Evolutionary conservation across 345 rosid species (phyloP).

Genomic region (Dipteronia dyeriana): DNA sequence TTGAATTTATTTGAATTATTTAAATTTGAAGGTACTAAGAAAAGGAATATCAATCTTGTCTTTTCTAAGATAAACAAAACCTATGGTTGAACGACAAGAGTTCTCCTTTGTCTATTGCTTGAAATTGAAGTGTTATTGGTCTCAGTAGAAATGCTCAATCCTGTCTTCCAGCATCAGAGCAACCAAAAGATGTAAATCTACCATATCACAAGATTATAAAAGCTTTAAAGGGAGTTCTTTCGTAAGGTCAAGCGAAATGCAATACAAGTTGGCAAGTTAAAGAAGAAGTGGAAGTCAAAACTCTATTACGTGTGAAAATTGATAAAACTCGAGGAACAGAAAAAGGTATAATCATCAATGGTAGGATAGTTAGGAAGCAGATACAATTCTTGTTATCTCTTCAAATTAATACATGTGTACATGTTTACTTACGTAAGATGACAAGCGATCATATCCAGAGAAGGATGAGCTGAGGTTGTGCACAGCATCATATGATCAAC

Average conservation of each 20-base stretch:
- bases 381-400: not conserved
- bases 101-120: not conserved
- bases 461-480: not conserved
- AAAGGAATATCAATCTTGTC: slow-evolving; percentile 4
- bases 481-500: not conserved
- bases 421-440: not conserved
- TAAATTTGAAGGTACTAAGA: not conserved
- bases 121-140: not conserved
- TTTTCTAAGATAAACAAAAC: not conserved
- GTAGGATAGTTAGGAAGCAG: not conserved
- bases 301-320: not conserved
- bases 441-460: not conserved
- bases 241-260: not conserved
- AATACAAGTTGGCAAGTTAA: not conserved
- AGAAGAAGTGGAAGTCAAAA: not conserved
- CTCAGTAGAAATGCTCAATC: not conserved
- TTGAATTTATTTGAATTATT: not conserved
- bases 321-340: not conserved
- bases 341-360: not conserved
- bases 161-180: not conserved
- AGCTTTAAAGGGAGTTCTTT: not conserved
- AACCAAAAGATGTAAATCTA: not conserved
- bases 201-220: not conserved
- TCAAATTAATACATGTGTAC: too few relatives aligned
- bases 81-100: not conserved